Evolutionary conservation across 495 filamentous ascomycete genomes (phyloP).

Genomic region (Aspergillus cavernicola): DNA sequence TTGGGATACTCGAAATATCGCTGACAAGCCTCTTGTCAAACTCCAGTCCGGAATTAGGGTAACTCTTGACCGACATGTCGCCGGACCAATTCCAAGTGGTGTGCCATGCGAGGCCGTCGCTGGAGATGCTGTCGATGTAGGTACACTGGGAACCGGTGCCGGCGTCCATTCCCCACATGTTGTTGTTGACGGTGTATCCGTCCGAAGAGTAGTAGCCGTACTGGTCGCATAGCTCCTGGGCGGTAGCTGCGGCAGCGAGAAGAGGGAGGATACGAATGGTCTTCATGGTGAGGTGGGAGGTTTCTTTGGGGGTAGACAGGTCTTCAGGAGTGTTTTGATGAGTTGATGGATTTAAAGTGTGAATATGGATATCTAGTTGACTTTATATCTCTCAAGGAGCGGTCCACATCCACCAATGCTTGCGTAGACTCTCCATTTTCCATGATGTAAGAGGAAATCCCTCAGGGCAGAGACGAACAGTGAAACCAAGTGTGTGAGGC

Average conservation of each 20-base stretch:
- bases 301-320: background rate
- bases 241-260: conserved; percentile 4
- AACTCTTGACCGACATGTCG: conserved; percentile 43
- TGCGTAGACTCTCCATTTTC: background rate
- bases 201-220: conserved; percentile 31
- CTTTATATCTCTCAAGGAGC: background rate
- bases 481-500: background rate
- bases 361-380: background rate
- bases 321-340: background rate
- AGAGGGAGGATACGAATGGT: background rate
- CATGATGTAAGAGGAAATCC: background rate
- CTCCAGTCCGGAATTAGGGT: conserved; percentile 30
- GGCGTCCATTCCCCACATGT: conserved; percentile 38
- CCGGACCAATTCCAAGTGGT: conserved; percentile 43
- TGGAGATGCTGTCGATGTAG: conserved; percentile 29
- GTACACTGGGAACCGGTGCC: conserved; percentile 42
- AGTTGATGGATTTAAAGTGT: background rate
- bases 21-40: conserved; percentile 32
- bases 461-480: background rate
- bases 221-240: conserved; percentile 34
- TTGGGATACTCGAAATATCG: conserved; percentile 34
- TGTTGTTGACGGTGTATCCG: conserved; percentile 45
- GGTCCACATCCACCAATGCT: background rate
- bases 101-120: conserved; percentile 31
- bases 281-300: conserved; percentile 5